Percentiles rank a stretch among this genome's conserved stretches.
phyloP scores from a whole-genome alignment of 495 filamentous ascomycete genomes.

The Cudoniella acicularis region DNA sequence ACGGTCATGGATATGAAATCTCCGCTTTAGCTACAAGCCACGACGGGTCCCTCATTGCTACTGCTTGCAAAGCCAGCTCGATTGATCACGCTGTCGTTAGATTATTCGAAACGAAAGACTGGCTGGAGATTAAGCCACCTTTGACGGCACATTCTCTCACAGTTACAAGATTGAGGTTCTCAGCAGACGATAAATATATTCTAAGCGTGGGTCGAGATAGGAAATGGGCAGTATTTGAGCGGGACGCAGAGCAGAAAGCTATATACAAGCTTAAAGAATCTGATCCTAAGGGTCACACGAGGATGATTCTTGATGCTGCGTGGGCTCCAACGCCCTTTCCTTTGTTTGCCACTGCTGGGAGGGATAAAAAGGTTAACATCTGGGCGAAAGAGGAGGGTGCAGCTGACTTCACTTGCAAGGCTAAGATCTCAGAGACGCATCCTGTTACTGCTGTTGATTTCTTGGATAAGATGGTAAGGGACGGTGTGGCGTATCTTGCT shows the following conservation, averaged over 20 bases:
- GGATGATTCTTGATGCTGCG: slow-evolving; percentile 83
- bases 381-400: slow-evolving; percentile 51
- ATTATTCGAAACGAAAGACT: slow-evolving; percentile 77
- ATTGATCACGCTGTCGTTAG: slow-evolving; percentile 92
- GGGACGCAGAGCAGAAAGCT: slow-evolving; percentile 26
- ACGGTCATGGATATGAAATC: slow-evolving; percentile 98
- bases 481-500: slow-evolving; percentile 44
- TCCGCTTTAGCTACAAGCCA: slow-evolving; percentile 80
- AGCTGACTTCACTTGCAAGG: slow-evolving; percentile 41
- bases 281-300: slow-evolving; percentile 79
- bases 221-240: slow-evolving; percentile 78
- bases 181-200: slow-evolving; percentile 64
- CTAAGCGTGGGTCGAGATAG: slow-evolving; percentile 89
- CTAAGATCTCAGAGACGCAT: slow-evolving; percentile 50
- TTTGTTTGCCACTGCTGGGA: slow-evolving; percentile 80
- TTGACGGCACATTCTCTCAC: slow-evolving; percentile 80
- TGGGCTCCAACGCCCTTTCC: slow-evolving; percentile 60
- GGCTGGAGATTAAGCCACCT: slow-evolving; percentile 84
- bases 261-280: slow-evolving; percentile 52
- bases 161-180: slow-evolving; percentile 75
- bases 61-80: slow-evolving; percentile 90
- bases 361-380: slow-evolving; percentile 81
- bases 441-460: slow-evolving; percentile 80
- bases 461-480: slow-evolving; percentile 21
- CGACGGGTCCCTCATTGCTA: slow-evolving; percentile 72